Evolutionary conservation across 768 basidiomycete genomes (phyloP).

Genomic region (Porphyrellus cyaneotinctus): DNA sequence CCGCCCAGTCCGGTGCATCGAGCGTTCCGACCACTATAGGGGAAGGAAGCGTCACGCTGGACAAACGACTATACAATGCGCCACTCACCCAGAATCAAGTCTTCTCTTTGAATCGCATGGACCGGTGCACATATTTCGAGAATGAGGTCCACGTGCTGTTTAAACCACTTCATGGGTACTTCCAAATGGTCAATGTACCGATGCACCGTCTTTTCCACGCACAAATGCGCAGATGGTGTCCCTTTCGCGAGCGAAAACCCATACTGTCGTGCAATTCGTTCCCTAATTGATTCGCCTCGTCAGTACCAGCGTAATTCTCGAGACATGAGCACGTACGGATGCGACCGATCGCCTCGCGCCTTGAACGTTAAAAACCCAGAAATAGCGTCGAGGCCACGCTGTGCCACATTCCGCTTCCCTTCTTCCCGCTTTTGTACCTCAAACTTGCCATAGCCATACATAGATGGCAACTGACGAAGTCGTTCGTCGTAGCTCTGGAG

Average conservation of each 20-base stretch:
- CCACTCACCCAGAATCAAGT: slow-evolving; percentile 45
- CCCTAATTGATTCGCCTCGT: slow-evolving; percentile 27
- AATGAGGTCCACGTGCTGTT: slow-evolving; percentile 60
- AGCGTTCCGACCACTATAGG: slow-evolving; percentile 62
- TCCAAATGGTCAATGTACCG: slow-evolving; percentile 60
- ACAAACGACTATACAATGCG: neutral
- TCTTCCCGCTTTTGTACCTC: slow-evolving; percentile 38
- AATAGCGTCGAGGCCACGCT: slow-evolving; percentile 52
- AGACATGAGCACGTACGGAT: slow-evolving; percentile 34
- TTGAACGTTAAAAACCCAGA: slow-evolving; percentile 48
- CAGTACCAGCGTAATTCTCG: neutral
- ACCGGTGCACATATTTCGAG: slow-evolving; percentile 46
- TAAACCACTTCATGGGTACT: slow-evolving; percentile 71
- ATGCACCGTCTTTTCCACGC: slow-evolving; percentile 67
- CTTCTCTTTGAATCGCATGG: slow-evolving; percentile 54
- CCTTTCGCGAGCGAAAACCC: slow-evolving; percentile 59
- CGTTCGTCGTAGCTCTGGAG: slow-evolving; percentile 40
- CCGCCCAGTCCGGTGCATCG: slow-evolving; percentile 64
- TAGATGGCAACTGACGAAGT: slow-evolving; percentile 49
- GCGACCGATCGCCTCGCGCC: slow-evolving; percentile 29
- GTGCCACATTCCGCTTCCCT: slow-evolving; percentile 56
- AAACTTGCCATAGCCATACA: slow-evolving; percentile 63
- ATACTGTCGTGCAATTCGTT: slow-evolving; percentile 48
- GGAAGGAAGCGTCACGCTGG: neutral
- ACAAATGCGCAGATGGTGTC: slow-evolving; percentile 63